A percentile compares a stretch with the other conserved stretches of the same genome.
Conservation (phyloP, 1,139 yeast species). For the Scheffersomyces segobiensis region DNA sequence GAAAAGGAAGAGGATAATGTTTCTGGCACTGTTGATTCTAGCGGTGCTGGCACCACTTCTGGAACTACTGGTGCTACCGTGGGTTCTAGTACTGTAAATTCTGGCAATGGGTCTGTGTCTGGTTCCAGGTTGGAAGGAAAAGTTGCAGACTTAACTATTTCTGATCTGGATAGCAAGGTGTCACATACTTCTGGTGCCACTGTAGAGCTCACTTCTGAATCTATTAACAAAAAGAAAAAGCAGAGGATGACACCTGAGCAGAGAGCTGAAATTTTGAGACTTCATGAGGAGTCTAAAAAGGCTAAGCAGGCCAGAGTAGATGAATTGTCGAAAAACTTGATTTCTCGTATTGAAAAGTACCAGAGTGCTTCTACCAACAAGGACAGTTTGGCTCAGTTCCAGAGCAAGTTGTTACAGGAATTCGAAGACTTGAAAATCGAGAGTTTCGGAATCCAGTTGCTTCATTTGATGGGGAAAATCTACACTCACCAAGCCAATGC, state of each 20-base stretch:
- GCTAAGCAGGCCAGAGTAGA: slow-evolving; percentile 57
- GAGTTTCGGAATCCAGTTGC: slow-evolving; percentile 48
- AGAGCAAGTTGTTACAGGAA: slow-evolving; percentile 48
- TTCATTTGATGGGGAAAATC: slow-evolving; percentile 61
- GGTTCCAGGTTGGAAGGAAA: background rate
- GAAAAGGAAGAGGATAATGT: slow-evolving; percentile 14
- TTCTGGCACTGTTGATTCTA: background rate
- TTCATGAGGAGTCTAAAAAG: slow-evolving; percentile 56
- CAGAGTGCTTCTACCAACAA: slow-evolving; percentile 24
- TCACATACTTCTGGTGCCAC: background rate
- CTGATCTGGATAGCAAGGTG: background rate
- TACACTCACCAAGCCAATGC: slow-evolving; percentile 61
- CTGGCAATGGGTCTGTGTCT: background rate
- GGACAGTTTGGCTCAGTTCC: slow-evolving; percentile 39
- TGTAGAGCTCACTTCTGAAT: slow-evolving; percentile 9
- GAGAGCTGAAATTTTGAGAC: slow-evolving; percentile 52
- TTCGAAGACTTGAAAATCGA: slow-evolving; percentile 58
- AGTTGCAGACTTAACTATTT: background rate
- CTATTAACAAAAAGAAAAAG: slow-evolving; percentile 26
- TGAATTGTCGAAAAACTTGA: slow-evolving; percentile 49
- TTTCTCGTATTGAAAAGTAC: slow-evolving; percentile 44
- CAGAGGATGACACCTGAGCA: slow-evolving; percentile 50
- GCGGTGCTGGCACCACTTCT: slow-evolving; percentile 6
- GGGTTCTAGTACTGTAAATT: background rate
- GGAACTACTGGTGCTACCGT: slow-evolving; percentile 13